These are phyloP conservation scores for Mortierella sp. DNA, from an alignment of 371 early-diverging fungal species.

Conservation along the genomic window DNA sequence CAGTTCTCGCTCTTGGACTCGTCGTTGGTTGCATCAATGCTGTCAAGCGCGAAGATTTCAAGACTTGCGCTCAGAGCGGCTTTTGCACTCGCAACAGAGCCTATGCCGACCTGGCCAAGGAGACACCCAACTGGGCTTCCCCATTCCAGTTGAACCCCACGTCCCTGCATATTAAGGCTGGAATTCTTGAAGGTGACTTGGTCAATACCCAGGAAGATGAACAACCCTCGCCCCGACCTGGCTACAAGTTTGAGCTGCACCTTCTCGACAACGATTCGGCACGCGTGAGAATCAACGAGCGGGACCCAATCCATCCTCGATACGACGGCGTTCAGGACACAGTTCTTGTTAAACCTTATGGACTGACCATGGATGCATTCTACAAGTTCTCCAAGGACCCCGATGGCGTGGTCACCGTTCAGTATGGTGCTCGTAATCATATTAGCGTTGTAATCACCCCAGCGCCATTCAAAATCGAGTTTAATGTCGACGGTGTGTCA, in stretches of 20 bases:
- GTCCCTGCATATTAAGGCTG: conserved; percentile 53
- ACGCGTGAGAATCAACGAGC: conserved; percentile 79
- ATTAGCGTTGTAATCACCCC: conserved; percentile 62
- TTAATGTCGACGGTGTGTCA: conserved; percentile 68
- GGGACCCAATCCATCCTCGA: conserved; percentile 71
- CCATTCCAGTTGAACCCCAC: conserved; percentile 72
- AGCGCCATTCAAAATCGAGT: conserved; percentile 74
- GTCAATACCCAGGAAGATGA: conserved; percentile 62
- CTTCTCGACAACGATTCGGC: conserved; percentile 68
- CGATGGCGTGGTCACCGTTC: conserved; percentile 24
- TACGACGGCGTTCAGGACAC: conserved; percentile 75
- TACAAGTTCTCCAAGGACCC: conserved; percentile 38
- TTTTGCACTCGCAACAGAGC: conserved; percentile 93
- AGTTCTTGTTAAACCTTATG: conserved; percentile 63
- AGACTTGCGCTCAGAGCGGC: conserved; percentile 86
- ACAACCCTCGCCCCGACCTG: conserved; percentile 33
- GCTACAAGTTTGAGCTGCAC: conserved; percentile 61
- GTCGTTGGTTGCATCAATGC: conserved; percentile 29
- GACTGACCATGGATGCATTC: conserved; percentile 30
- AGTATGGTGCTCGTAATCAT: conserved; percentile 44
- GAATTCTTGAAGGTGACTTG: conserved; percentile 67
- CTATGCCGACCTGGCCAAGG: conserved; percentile 76
- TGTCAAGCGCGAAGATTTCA: conserved; percentile 89
- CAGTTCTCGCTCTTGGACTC: conserved; percentile 42
- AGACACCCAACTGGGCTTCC: conserved; percentile 54